Evolutionary conservation across 306 rosid species (phyloP), one percentile per base, ranked within the genome.

Genomic region (Pyrus bretschneideri): DNA sequence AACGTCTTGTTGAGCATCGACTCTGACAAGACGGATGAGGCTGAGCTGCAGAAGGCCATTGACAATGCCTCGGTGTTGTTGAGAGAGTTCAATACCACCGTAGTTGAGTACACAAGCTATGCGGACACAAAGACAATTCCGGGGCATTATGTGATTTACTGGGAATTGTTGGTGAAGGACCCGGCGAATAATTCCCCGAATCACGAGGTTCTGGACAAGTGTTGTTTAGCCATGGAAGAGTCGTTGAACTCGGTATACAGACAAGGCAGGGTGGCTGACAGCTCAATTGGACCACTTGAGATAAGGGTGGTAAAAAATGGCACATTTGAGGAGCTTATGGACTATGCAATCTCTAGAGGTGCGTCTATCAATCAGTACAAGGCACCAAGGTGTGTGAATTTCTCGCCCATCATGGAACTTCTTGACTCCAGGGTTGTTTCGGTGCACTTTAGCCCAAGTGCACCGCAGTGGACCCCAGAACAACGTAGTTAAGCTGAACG

Each of bases 301-400:
- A 95, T 95, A 10, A 74, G 91, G 55, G 98, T 92, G 58, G 99
- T 95, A 52, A 92, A 89, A 71, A 92, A 79, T 62, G 98, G 99
- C 0, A 95, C 99, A 3, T 92, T 92, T 76, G 99, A 95, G 77
- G 99, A 92, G 77, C 73, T 95, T 2, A 95, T 95, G 99, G 99
- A 95, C 72, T 95, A 90, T 30, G 98, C 98, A 13, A 95, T 95
- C 35, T 92, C 97, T 0, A 83, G 97, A 38, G 99, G 99, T 1
- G 99, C 99, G 2, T 92, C 98, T 0, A 92, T 95, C 22, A 95
- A 95, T 69, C 98, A 95, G 80, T 95, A 95, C 81, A 95, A 95
- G 75, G 98, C 85, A 0, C 98, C 99, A 9, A 87, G 99, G 76
- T 95, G 99, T 33, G 97, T 95, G 30, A 95, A 74, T 40, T 91